Evolutionary conservation across 352 stramenopile genomes (phyloP).

Genomic region (Phytopythium sindhum): DNA sequence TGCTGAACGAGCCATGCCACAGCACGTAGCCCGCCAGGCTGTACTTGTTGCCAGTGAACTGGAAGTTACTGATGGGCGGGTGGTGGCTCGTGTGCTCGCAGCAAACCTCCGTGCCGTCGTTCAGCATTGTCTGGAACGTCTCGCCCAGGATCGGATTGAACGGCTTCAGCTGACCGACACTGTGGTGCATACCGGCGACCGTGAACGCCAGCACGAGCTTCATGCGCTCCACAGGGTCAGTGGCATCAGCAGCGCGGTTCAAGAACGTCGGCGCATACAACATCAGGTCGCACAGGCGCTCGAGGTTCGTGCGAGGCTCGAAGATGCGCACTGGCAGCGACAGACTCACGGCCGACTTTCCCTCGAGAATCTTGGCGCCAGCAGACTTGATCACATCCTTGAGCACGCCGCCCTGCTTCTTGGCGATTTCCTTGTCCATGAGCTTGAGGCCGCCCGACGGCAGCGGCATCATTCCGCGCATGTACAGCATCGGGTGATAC

Average conservation of each 20-base stretch:
- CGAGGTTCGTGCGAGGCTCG: constrained; percentile 77
- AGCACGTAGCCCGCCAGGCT: constrained; percentile 65
- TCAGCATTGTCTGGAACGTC: constrained; percentile 69
- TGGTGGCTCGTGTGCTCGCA: constrained; percentile 87
- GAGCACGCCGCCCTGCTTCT: constrained; percentile 81
- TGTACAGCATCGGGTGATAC: constrained; percentile 79
- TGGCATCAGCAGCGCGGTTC: constrained; percentile 52
- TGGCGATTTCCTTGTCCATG: constrained; percentile 81
- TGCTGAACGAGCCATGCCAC: constrained; percentile 74
- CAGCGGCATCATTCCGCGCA: constrained; percentile 75
- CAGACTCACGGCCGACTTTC: constrained; percentile 75
- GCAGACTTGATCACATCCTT: constrained; percentile 85
- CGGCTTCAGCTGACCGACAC: constrained; percentile 78
- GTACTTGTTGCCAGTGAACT: constrained; percentile 74
- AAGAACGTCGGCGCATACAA: constrained; percentile 79
- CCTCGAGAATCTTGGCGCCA: constrained; percentile 62
- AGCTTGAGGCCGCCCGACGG: constrained; percentile 74
- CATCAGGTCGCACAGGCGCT: constrained; percentile 78
- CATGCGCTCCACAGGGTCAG: constrained; percentile 66
- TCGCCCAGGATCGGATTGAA: constrained; percentile 86
- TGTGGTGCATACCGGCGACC: constrained; percentile 74
- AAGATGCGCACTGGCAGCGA: constrained; percentile 86
- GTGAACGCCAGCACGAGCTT: constrained; percentile 81
- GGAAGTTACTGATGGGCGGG: constrained; percentile 82
- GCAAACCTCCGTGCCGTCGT: constrained; percentile 75